A percentile compares a stretch with the other conserved stretches of the same genome.
These are phyloP conservation scores for Cinchona pubescens DNA, from an alignment of 257 asterid species.

Conservation along the genomic window DNA sequence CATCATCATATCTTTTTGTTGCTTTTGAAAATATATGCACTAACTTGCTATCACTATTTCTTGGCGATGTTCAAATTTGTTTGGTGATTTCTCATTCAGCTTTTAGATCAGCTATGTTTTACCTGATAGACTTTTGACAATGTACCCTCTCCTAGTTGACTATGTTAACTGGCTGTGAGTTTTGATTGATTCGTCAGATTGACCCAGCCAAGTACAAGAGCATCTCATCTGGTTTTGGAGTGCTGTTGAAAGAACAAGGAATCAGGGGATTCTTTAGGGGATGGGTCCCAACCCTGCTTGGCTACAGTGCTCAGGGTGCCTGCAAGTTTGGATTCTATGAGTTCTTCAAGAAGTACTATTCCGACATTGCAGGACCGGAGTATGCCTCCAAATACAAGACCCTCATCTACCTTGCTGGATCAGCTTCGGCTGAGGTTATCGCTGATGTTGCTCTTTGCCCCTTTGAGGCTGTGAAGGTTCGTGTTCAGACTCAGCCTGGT, in stretches of 20 bases:
- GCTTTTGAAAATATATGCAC: too few species aligned
- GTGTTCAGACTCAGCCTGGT: slow-evolving; percentile 66
- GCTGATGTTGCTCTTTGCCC: slow-evolving; percentile 64
- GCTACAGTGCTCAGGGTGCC: slow-evolving; percentile 73
- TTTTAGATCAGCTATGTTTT: background rate
- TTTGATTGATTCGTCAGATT: slow-evolving; percentile 29
- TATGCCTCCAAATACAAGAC: slow-evolving; percentile 57
- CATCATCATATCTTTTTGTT: too few species aligned
- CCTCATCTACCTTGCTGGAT: slow-evolving; percentile 58
- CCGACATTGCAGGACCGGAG: slow-evolving; percentile 60
- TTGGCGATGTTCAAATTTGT: background rate
- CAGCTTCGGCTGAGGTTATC: slow-evolving; percentile 65
- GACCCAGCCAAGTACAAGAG: slow-evolving; percentile 60
- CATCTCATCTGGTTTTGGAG: slow-evolving; percentile 52
- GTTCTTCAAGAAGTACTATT: slow-evolving; percentile 59
- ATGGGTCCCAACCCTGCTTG: slow-evolving; percentile 61
- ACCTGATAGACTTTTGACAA: background rate
- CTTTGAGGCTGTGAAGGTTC: slow-evolving; percentile 63
- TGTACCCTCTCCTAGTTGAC: too few species aligned
- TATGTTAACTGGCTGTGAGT: slow-evolving; percentile 11
- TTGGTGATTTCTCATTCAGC: background rate
- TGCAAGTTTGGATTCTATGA: slow-evolving; percentile 66
- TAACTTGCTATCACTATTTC: too few species aligned
- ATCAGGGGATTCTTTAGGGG: slow-evolving; percentile 57
- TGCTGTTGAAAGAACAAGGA: slow-evolving; percentile 54